Evolutionary conservation across 305 asterid species (phyloP), one percentile per base, ranked within the genome.

Genomic region (Striga hermonthica): DNA sequence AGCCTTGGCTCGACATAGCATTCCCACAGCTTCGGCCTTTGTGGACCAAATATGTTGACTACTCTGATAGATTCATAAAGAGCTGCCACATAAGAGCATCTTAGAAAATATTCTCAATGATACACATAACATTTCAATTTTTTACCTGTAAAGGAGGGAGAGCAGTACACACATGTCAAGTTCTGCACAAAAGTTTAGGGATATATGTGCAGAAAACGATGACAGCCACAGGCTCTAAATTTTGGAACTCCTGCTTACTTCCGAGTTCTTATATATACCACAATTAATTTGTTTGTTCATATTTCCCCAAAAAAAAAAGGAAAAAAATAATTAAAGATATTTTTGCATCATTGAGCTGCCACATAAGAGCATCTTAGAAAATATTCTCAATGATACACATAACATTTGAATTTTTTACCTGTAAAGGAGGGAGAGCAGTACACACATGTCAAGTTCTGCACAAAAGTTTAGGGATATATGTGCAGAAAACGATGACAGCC

Each of bases 1-100:
- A 89, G 81, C 97, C 97, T 66, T 89, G 97, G 97, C 83, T 89
- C 6, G 97, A 89, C 28, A 89, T 89, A 66, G 90, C 95, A 64
- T 87, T 89, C 73, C 91, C 93, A 62, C 81, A 85, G 58, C 85
- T 89, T 39, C 80, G 85, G 31, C 77, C 82, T n/a, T 74, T 89
- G 0, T 89, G 97, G 97, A 73, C 86, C 3, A 89, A 85, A 64
- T 89, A 87, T 50, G 57, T 89, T 34, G 75, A 87, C 72, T 83
- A 83, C 76, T 79, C 89, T 0, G 88, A 89, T 68, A 82, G 78
- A 80, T 84, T 87, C 80, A 89, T 89, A 73, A 82, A 79, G 77
- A 70, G 85, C 62, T 89, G 97, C 72, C 84, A 81, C 75, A 81
- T 89, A 58, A 79, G 84, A 75, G 87, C 80, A 47, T 70, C 80